Base-by-base conservation (phyloP, 208 protist species). In the Vickermania spadyakhi region DNA sequence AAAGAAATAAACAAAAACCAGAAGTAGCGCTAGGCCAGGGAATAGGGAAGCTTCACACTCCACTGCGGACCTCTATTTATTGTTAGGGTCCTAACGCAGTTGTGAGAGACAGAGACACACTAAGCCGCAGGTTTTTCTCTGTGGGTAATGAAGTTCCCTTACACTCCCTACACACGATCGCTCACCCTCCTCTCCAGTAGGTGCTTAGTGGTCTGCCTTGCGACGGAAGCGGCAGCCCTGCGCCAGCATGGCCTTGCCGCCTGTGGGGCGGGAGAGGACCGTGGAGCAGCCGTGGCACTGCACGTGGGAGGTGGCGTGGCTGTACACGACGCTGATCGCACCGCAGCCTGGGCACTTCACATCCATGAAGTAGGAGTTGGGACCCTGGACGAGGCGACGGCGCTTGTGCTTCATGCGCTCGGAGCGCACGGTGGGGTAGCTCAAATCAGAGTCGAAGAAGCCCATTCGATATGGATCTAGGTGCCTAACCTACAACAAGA, bases 311-410 rank as follows among this genome's bases (percentile, higher is more conserved):
- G 96, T 96, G 58, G 98, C 98, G 75, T 99, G 97, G 71, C 82
- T 97, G 96, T 99, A 99, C 50, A 99, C 97, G 56, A 93, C 91
- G 28, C 97, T 99, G 65, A 93, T 81, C 58, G 41, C 71, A 67
- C 81, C 91, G 84, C 98, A 99, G 53, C 93, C 89, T 45, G 92
- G 93, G 89, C 98, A 99, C 84, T 98, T 98, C 30, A 99, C 98
- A 59, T 99, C 98, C 91, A 99, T 96, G 86, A 99, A 99, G 88
- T 93, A 99, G n/a, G 94, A 97, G 91, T 99, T 99, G 60, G 98
- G 98, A 66, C 87, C 86, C 86, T 98, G 98, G 50, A 99, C 96
- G 18, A 99, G 85, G 66, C 98, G 89, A 89, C 99, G 99, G 71
- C 98, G 91, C 94, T 99, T 99, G 95, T 99, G 97, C 77, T 96